Conservation (phyloP, 306 rosid genomes). For the Albizia julibrissin region DNA sequence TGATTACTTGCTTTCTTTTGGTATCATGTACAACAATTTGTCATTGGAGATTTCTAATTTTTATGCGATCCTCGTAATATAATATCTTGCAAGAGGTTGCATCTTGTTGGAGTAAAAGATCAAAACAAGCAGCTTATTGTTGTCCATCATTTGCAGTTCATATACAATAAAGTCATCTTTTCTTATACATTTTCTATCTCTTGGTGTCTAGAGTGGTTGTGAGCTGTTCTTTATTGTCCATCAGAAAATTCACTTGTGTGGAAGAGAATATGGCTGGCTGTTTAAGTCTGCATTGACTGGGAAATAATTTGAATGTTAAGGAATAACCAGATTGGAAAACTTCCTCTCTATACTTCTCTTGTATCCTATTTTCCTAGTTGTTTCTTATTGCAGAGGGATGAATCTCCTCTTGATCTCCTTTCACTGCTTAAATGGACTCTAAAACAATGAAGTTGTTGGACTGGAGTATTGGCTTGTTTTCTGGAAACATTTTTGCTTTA, state of each 20-base stretch:
- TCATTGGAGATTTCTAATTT: constrained; percentile 2
- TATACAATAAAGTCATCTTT: background rate
- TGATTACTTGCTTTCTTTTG: constrained; percentile 23
- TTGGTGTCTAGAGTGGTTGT: no score
- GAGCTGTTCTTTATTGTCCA: background rate
- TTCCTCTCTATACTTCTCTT: constrained; percentile 2
- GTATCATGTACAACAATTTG: constrained; percentile 1
- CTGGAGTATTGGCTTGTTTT: background rate
- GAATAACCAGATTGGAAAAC: background rate
- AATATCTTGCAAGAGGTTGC: background rate
- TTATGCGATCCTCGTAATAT: background rate
- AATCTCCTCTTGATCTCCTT: background rate
- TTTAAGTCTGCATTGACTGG: background rate
- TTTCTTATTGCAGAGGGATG: background rate
- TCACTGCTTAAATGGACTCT: background rate
- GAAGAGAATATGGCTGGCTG: background rate
- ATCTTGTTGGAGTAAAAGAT: background rate
- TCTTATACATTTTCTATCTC: background rate
- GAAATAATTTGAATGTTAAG: background rate
- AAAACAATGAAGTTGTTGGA: background rate
- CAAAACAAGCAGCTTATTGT: background rate
- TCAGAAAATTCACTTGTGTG: background rate
- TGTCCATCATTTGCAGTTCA: background rate
- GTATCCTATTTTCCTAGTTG: background rate
- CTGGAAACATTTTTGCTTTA: background rate